A percentile compares a stretch with the other conserved stretches of the same genome.
Conservation (phyloP, 2,329 filamentous ascomycete genomes). For the Colletotrichum tabaci region DNA sequence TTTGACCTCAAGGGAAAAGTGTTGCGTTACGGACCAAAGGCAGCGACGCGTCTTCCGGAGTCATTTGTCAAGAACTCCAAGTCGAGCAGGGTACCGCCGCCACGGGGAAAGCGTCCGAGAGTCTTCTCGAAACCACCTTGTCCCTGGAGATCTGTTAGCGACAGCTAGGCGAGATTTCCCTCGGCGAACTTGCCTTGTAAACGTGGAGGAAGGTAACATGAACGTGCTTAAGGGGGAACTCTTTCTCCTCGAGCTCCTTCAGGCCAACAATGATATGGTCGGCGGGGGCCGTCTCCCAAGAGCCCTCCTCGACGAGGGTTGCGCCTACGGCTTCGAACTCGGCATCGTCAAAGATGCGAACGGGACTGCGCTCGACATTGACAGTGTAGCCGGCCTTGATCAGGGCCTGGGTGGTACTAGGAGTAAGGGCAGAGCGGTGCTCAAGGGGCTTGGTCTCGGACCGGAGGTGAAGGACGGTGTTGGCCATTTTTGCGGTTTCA, state of each 20-base stretch:
- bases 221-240: constrained; percentile 80
- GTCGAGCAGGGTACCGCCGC: constrained; percentile 84
- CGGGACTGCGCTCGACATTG: constrained; percentile 76
- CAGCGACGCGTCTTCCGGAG: constrained; percentile 76
- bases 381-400: constrained; percentile 79
- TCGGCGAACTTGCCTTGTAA: constrained; percentile 58
- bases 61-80: constrained; percentile 88
- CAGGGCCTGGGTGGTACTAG: constrained; percentile 67
- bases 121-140: constrained; percentile 86
- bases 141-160: constrained; percentile 64
- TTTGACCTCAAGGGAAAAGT: too few relatives aligned
- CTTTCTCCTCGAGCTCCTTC: constrained; percentile 83
- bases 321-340: constrained; percentile 77
- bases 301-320: constrained; percentile 75
- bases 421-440: constrained; percentile 67
- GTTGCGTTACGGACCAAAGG: constrained; percentile 62
- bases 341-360: constrained; percentile 73
- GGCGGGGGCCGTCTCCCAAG: constrained; percentile 77
- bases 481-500: constrained; percentile 42
- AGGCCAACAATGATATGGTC: constrained; percentile 82
- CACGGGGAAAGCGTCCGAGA: constrained; percentile 83
- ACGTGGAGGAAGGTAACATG: constrained; percentile 82
- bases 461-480: constrained; percentile 63
- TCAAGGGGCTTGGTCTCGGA: constrained; percentile 73
- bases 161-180: background rate